Evolutionary conservation across 2,329 filamentous ascomycete genomes (phyloP), one percentile per base, ranked within the genome.

Genomic region (Ophiostoma sp.): DNA sequence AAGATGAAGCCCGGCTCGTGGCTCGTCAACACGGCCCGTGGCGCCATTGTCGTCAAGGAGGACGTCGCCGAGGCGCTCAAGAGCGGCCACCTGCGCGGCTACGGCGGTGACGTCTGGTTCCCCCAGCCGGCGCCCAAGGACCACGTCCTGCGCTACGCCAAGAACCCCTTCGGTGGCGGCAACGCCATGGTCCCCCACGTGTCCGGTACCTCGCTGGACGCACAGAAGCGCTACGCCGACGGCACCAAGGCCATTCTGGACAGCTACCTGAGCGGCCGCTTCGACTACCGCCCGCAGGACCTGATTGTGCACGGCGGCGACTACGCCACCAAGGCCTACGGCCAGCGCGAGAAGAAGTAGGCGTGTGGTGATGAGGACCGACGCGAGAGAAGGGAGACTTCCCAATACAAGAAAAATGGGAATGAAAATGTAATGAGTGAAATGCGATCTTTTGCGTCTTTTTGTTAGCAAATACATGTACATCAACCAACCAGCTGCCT

Each of bases 1-100:
- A 98, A 98, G 93, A 99, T 98, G 96, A 98, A 98, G 93, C 92
- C 92, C 83, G 95, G 94, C 80, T 92, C 94, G 55, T 98, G 96
- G 93, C 92, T 99, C 82, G 87, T 99, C 87, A 99, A 99, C 92
- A 99, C 96, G 45, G 96, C 96, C 79, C 96, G 96, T 83, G 96
- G 96, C 80, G 96, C 96, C 84, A 99, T 99, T 82, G 95, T 99
- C 79, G 95, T 98, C 86, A 98, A 98, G 90, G 95, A 98, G 86
- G 96, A 98, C 79, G 96, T 99, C 73, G 96, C 96, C 76, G 95
- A 92, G 36, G 96, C 96, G 69, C 90, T 99, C 82, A 94, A 95
- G 88, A 89, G 88, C 45, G 96, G 96, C 80, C 95, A 98, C 84
- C 92, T 97, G 81, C 91, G 92, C 80, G 93, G 93, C 78, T 97